Conservation (phyloP, 257 asterid species). For the Marsdenia floribunda region DNA sequence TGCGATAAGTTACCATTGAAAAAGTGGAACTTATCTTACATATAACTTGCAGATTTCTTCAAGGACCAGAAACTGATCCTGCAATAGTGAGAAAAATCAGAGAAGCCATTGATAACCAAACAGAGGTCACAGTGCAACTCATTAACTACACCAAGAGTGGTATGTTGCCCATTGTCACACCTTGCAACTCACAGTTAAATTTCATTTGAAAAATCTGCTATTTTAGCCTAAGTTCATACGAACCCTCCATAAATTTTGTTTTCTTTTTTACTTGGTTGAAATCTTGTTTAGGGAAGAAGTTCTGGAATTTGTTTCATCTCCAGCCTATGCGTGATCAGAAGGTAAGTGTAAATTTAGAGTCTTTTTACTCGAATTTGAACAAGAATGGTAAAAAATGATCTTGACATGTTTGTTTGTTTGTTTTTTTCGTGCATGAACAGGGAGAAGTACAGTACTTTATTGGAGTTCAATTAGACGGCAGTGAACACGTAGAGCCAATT, state of each 20-base stretch:
- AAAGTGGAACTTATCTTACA: not conserved
- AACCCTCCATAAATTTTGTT: not conserved
- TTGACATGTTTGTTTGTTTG: not conserved
- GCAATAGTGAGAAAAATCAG: constrained; percentile 84
- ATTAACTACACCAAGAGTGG: constrained; percentile 97
- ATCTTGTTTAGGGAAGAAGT: constrained; percentile 64
- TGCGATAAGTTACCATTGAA: not conserved
- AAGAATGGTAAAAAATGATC: not conserved
- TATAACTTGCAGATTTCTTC: constrained; percentile 64
- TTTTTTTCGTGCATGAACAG: constrained; percentile 30
- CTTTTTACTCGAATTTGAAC: not conserved
- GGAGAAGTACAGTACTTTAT: constrained; percentile 98
- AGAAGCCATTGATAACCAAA: constrained; percentile 84
- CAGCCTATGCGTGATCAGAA: constrained; percentile 99
- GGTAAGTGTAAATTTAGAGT: constrained; percentile 34
- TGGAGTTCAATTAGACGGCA: constrained; percentile 97
- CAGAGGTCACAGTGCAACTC: constrained; percentile 95
- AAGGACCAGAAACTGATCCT: constrained; percentile 98
- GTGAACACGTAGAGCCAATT: constrained; percentile 91
- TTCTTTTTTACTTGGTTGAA: not conserved
- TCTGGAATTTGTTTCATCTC: constrained; percentile 97
- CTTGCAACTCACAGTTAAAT: not conserved
- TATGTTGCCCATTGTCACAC: constrained; percentile 16
- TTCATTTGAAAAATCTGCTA: not conserved
- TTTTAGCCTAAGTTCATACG: not conserved